A percentile compares a stretch with the other conserved stretches of the same genome.
Evolutionary conservation across 345 rosid genomes (phyloP).

Genomic region (Nephelium lappaceum): DNA sequence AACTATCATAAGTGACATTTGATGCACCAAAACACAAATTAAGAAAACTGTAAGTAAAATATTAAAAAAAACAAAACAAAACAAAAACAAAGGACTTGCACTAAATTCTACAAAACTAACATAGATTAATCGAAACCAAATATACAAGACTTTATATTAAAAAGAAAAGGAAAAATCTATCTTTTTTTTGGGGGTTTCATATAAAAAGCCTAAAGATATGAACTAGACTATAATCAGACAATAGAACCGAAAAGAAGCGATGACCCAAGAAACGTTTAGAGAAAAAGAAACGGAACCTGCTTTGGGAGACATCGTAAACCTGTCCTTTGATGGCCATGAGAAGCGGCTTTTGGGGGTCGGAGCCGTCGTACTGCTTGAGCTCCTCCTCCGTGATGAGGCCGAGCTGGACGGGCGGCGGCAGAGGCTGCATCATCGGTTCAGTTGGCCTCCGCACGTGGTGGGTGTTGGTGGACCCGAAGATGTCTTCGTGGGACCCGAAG

Average conservation of each 20-base stretch:
- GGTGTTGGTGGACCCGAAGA: slow-evolving; percentile 33
- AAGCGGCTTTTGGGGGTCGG: slow-evolving; percentile 80
- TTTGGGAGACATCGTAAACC: slow-evolving; percentile 97
- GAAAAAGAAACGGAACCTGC: slow-evolving; percentile 53
- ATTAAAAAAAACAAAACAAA: no score
- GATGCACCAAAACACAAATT: not conserved
- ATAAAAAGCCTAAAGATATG: not conserved
- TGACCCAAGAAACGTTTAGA: slow-evolving; percentile 10
- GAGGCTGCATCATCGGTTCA: slow-evolving; percentile 60
- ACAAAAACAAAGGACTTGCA: not conserved
- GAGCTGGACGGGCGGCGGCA: slow-evolving; percentile 87
- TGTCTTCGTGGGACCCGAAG: slow-evolving; percentile 34
- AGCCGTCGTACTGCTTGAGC: slow-evolving; percentile 80
- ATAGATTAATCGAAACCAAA: no score
- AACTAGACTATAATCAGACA: not conserved
- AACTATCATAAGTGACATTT: not conserved
- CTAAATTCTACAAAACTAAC: no score
- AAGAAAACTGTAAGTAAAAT: not conserved
- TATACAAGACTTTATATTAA: no score
- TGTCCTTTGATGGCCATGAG: slow-evolving; percentile 99
- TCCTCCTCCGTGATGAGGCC: slow-evolving; percentile 88
- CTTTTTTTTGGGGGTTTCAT: no score
- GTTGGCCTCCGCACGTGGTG: slow-evolving; percentile 44
- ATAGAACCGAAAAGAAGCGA: not conserved
- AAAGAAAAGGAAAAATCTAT: no score